Evolutionary conservation across 148 eudicot species (phyloP).

Genomic region (Fagopyrum homotropicum): DNA sequence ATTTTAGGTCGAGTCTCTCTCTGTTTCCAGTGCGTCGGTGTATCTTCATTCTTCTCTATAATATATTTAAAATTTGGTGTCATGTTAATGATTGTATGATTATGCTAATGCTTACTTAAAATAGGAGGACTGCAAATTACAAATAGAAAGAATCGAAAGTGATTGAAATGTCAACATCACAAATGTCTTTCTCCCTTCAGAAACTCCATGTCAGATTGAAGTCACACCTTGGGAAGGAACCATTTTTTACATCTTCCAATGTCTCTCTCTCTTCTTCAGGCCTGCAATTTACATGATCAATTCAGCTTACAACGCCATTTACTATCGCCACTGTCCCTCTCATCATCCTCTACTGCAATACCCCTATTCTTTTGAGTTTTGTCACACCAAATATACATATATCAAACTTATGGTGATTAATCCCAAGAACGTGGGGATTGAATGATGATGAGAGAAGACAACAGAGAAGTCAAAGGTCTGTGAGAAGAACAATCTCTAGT

Average conservation of each 20-base stretch:
- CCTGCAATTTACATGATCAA: slow-evolving; percentile 11
- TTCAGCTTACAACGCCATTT: background rate
- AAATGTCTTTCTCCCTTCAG: background rate
- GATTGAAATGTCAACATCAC: slow-evolving; percentile 12
- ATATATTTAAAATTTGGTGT: background rate
- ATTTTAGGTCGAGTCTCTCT: background rate
- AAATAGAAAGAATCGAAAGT: background rate
- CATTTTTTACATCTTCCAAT: slow-evolving; percentile 9
- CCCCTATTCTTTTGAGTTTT: background rate
- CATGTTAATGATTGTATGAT: background rate
- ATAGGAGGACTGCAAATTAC: background rate
- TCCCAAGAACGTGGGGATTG: background rate
- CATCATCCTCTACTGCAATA: background rate
- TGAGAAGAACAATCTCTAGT: background rate
- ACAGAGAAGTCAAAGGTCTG: slow-evolving; percentile 2
- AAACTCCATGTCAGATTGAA: slow-evolving; percentile 2
- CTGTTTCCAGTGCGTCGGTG: too few relatives aligned
- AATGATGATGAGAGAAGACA: background rate
- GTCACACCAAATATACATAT: background rate
- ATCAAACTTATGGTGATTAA: background rate
- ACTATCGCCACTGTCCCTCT: background rate
- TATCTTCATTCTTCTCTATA: too few relatives aligned
- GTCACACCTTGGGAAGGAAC: slow-evolving; percentile 11
- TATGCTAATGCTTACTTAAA: background rate
- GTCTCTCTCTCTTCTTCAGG: slow-evolving; percentile 1